phyloP scores from a whole-genome alignment of 2,329 filamentous ascomycete genomes.

The Venturia asperata region DNA sequence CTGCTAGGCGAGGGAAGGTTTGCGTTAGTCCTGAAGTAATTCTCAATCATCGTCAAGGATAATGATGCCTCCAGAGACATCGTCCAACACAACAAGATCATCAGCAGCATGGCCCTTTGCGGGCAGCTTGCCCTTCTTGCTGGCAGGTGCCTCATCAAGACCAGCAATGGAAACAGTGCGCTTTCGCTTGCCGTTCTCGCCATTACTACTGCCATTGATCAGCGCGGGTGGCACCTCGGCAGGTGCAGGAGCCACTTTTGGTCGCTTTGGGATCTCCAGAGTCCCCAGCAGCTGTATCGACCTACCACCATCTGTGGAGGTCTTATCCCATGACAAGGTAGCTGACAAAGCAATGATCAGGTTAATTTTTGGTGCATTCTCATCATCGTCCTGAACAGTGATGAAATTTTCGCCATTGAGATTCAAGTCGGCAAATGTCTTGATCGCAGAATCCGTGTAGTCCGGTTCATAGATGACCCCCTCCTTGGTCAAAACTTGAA shows the following conservation, averaged over 20 bases:
- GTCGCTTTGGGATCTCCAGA: slow-evolving; percentile 42
- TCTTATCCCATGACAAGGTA: slow-evolving; percentile 28
- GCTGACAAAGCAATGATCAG: slow-evolving; percentile 54
- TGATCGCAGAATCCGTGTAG: slow-evolving; percentile 74
- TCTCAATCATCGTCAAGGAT: slow-evolving; percentile 20
- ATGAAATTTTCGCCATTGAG: slow-evolving; percentile 69
- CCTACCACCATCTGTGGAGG: slow-evolving; percentile 36
- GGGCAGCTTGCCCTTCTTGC: slow-evolving; percentile 19
- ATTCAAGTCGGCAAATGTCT: slow-evolving; percentile 70
- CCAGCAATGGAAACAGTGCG: slow-evolving; percentile 39
- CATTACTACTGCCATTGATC: slow-evolving; percentile 24
- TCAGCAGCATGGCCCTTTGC: neutral
- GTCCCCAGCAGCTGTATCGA: slow-evolving; percentile 46
- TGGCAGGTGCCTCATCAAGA: slow-evolving; percentile 27
- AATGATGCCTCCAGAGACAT: slow-evolving; percentile 16
- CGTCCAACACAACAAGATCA: slow-evolving; percentile 18
- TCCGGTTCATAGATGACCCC: slow-evolving; percentile 86
- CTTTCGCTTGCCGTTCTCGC: slow-evolving; percentile 38
- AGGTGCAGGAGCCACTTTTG: slow-evolving; percentile 31
- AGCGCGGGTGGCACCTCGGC: neutral
- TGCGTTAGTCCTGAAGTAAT: neutral
- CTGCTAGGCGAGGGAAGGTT: neutral
- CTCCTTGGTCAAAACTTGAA: slow-evolving; percentile 66
- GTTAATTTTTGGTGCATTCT: slow-evolving; percentile 71
- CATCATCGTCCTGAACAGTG: slow-evolving; percentile 75